These are phyloP conservation scores for Cyclanthera cordifolia DNA, from an alignment of 306 rosid species.

Conservation along the genomic window DNA sequence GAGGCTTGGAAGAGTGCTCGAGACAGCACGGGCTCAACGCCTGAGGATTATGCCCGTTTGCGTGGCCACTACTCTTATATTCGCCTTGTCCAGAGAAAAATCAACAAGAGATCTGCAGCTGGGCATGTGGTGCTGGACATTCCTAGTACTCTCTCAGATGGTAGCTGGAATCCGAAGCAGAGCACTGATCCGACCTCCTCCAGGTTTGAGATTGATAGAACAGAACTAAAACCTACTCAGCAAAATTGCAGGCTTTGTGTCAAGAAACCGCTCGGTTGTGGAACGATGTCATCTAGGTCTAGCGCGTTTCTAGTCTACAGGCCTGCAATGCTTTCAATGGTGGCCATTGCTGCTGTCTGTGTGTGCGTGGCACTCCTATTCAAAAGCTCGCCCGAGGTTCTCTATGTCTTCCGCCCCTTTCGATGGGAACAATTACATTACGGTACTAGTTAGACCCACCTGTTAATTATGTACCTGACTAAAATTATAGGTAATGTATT, in stretches of 20 bases:
- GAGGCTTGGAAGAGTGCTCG: conserved; percentile 63
- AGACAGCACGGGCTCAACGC: conserved; percentile 57
- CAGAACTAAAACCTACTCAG: conserved; percentile 10
- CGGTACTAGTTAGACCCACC: conserved; percentile 39
- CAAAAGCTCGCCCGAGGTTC: conserved; percentile 68
- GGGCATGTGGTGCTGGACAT: conserved; percentile 60
- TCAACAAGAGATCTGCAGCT: conserved; percentile 24
- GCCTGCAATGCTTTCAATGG: conserved; percentile 76
- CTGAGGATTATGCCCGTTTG: conserved; percentile 56
- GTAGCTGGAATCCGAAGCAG: conserved; percentile 20
- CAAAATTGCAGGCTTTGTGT: conserved; percentile 37
- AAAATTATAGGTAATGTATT: conserved; percentile 11
- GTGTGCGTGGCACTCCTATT: conserved; percentile 85
- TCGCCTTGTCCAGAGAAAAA: conserved; percentile 51
- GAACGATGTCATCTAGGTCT: conserved; percentile 9
- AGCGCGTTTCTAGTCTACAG: conserved; percentile 45
- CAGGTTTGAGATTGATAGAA: conserved; percentile 42
- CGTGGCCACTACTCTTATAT: conserved; percentile 51
- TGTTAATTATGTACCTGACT: neutral
- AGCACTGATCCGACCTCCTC: conserved; percentile 27
- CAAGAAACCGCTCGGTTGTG: conserved; percentile 29
- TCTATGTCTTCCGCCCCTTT: conserved; percentile 58
- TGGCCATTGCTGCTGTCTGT: conserved; percentile 75
- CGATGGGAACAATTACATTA: conserved; percentile 60
- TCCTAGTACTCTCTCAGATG: conserved; percentile 33